A percentile compares a stretch with the other conserved stretches of the same genome.
Conservation (phyloP, 345 rosid species). For the Arabis alpina region DNA sequence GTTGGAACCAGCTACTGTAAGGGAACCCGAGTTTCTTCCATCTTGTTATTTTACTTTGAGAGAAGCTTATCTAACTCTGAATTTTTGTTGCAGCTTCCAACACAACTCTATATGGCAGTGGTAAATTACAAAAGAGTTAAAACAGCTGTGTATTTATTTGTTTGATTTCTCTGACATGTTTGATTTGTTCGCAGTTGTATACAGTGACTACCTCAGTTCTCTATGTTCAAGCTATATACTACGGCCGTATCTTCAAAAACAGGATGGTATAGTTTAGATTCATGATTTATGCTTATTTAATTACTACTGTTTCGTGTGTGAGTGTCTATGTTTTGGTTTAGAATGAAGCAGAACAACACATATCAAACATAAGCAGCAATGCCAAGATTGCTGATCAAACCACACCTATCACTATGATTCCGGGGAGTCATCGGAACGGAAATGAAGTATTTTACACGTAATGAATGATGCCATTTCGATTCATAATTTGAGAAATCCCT, state of each 20-base stretch:
- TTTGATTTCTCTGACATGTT: constrained; percentile 1
- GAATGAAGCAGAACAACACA: constrained; percentile 43
- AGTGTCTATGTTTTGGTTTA: constrained; percentile 38
- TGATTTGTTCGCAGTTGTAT: constrained; percentile 55
- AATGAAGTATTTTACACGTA: too few species aligned
- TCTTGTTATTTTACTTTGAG: constrained; percentile 8
- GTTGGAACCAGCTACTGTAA: constrained; percentile 86
- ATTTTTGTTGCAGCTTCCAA: constrained; percentile 76
- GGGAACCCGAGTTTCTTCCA: constrained; percentile 11
- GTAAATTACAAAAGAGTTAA: constrained; percentile 45
- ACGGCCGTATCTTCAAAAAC: constrained; percentile 60
- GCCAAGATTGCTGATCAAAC: too few species aligned
- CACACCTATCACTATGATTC: too few species aligned
- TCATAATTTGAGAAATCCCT: too few species aligned
- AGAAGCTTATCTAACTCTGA: constrained; percentile 28
- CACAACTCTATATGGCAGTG: constrained; percentile 80
- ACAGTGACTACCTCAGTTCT: constrained; percentile 61
- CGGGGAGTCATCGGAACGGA: too few species aligned
- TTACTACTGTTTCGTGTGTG: background rate
- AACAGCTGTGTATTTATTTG: constrained; percentile 12
- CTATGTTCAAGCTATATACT: constrained; percentile 61
- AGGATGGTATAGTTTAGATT: constrained; percentile 44
- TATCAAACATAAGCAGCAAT: constrained; percentile 28
- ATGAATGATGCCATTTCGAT: too few species aligned
- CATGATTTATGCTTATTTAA: too few species aligned